A percentile compares a stretch with the other conserved stretches of the same genome.
Evolutionary conservation across 495 filamentous ascomycete genomes (phyloP).

Genomic region (Echria macrotheca): DNA sequence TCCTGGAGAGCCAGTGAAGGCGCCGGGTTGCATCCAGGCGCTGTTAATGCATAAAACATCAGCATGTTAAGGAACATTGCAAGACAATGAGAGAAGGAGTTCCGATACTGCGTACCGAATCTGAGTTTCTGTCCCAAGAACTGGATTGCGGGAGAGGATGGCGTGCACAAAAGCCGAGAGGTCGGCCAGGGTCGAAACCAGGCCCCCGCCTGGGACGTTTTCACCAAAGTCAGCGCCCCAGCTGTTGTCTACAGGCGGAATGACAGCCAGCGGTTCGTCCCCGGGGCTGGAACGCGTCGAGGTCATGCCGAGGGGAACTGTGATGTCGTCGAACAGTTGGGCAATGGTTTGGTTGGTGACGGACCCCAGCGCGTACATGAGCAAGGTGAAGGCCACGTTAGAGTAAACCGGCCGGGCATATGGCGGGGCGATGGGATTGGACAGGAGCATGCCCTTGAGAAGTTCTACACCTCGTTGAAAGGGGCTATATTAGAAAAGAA

Average conservation of each 20-base stretch:
- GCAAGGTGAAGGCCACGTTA: slow-evolving; percentile 40
- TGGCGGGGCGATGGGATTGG: slow-evolving; percentile 33
- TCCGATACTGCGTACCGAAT: neutral
- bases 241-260: slow-evolving; percentile 19
- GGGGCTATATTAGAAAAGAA: no score
- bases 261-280: slow-evolving; percentile 18
- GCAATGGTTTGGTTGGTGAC: slow-evolving; percentile 34
- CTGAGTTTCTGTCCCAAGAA: slow-evolving; percentile 1
- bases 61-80: neutral
- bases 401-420: slow-evolving; percentile 41
- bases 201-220: slow-evolving; percentile 23
- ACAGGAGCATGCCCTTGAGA: slow-evolving; percentile 31
- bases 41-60: neutral
- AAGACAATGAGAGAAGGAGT: neutral
- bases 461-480: slow-evolving; percentile 27
- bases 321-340: slow-evolving; percentile 31
- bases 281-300: slow-evolving; percentile 23
- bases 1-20: slow-evolving; percentile 12
- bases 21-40: slow-evolving; percentile 20
- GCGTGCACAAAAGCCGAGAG: slow-evolving; percentile 32
- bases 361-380: slow-evolving; percentile 38
- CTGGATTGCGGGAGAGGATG: slow-evolving; percentile 10
- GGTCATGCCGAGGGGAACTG: slow-evolving; percentile 35
- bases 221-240: slow-evolving; percentile 15
- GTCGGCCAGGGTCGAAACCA: slow-evolving; percentile 35